phyloP scores from a whole-genome alignment of 2,329 filamentous ascomycete genomes.

The Scytalidium lignicola region DNA sequence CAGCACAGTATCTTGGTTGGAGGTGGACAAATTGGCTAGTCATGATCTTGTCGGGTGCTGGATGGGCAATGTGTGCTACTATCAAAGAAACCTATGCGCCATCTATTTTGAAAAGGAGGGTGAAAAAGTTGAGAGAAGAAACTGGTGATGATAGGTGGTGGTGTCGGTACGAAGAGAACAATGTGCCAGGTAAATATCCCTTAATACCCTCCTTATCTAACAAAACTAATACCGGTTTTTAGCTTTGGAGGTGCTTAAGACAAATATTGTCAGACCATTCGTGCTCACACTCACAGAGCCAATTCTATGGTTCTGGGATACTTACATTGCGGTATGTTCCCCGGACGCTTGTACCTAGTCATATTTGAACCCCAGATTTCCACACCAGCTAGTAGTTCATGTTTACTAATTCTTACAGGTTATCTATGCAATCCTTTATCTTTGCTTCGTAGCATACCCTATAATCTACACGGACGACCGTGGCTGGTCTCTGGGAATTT shows the following conservation, averaged over 20 bases:
- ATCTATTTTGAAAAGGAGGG: constrained; percentile 62
- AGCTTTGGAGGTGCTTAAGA: constrained; percentile 62
- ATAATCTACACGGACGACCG: constrained; percentile 71
- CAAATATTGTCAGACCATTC: constrained; percentile 75
- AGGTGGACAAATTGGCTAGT: constrained; percentile 82
- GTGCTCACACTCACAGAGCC: constrained; percentile 75
- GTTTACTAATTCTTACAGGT: constrained; percentile 32
- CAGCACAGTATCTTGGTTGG: constrained; percentile 75
- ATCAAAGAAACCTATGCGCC: constrained; percentile 76
- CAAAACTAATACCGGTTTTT: constrained; percentile 31
- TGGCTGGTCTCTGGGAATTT: constrained; percentile 69
- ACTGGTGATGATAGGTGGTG: constrained; percentile 69
- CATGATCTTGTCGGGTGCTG: constrained; percentile 63
- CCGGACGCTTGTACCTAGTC: no score
- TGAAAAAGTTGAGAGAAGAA: constrained; percentile 58
- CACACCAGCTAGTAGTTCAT: no score
- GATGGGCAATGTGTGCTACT: constrained; percentile 51
- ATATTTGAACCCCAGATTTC: no score
- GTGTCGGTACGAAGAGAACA: constrained; percentile 71
- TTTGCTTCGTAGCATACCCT: constrained; percentile 88
- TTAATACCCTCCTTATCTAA: not conserved
- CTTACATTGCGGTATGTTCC: constrained; percentile 52
- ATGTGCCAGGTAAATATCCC: constrained; percentile 16
- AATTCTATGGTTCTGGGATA: constrained; percentile 67
- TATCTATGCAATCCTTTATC: constrained; percentile 80